Percentiles rank a stretch among this genome's conserved stretches.
phyloP scores from a whole-genome alignment of 2,329 filamentous ascomycete species.

The Exophiala xenobiotica region DNA sequence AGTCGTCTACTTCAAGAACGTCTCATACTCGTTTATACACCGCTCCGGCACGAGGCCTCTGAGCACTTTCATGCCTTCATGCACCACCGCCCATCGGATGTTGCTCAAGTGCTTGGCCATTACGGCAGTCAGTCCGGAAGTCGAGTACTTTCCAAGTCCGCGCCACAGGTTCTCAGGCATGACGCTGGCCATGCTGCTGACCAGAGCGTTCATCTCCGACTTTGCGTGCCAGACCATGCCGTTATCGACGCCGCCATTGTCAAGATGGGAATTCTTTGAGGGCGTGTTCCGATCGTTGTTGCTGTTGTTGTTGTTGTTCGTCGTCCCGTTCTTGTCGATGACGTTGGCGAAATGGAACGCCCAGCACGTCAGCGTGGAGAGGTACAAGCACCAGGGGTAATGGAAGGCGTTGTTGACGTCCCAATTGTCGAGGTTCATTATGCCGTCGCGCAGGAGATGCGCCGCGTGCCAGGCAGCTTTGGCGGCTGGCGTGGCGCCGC shows the following conservation, averaged over 20 bases:
- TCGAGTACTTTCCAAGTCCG: constrained; percentile 48
- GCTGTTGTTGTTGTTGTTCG: background rate
- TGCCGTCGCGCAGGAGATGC: constrained; percentile 51
- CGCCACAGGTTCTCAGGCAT: constrained; percentile 38
- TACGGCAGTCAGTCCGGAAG: constrained; percentile 54
- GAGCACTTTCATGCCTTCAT: constrained; percentile 61
- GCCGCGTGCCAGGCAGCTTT: constrained; percentile 57
- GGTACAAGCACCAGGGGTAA: constrained; percentile 62
- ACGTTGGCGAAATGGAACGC: constrained; percentile 53
- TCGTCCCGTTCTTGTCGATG: too few relatives aligned
- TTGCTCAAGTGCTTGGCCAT: constrained; percentile 58
- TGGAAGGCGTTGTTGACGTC: constrained; percentile 58
- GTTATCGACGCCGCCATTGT: constrained; percentile 39
- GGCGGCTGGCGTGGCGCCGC: constrained; percentile 35
- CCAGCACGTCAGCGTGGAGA: constrained; percentile 60
- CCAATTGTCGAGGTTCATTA: constrained; percentile 51
- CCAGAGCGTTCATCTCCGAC: constrained; percentile 36
- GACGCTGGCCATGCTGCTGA: constrained; percentile 38
- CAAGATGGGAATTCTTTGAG: constrained; percentile 10
- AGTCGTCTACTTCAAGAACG: constrained; percentile 3
- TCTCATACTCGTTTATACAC: constrained; percentile 13
- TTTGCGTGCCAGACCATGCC: constrained; percentile 35
- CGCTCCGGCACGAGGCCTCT: constrained; percentile 22
- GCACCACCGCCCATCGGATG: constrained; percentile 62
- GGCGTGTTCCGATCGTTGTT: background rate